A percentile compares a stretch with the other conserved stretches of the same genome.
These are phyloP conservation scores for Coprinopsis marcescibilis DNA, from an alignment of 768 basidiomycete genomes.

Conservation along the genomic window DNA sequence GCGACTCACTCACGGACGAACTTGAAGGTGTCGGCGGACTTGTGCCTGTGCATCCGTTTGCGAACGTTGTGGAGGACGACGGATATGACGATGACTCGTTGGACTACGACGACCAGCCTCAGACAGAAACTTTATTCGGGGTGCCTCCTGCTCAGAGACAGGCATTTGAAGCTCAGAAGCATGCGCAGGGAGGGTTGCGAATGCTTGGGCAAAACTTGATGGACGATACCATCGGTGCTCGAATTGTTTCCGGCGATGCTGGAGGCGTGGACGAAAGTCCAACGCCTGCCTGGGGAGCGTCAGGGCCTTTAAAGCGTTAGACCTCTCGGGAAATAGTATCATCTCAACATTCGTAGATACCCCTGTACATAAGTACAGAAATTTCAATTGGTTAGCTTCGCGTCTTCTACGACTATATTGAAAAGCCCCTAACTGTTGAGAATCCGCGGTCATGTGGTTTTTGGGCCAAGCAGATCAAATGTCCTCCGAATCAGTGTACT, in stretches of 20 bases:
- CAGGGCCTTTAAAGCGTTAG: background rate
- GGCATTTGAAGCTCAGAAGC: conserved; percentile 16
- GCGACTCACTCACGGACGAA: conserved; percentile 50
- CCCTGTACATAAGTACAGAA: no score
- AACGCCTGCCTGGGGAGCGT: conserved; percentile 38
- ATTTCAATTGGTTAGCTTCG: no score
- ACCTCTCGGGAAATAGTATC: no score
- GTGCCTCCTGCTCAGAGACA: conserved; percentile 49
- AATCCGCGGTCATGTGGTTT: conserved; percentile 3
- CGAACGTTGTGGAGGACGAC: conserved; percentile 45
- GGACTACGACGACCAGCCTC: conserved; percentile 34
- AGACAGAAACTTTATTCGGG: conserved; percentile 72
- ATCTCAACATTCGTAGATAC: no score
- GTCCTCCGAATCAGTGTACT: background rate
- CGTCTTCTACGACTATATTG: no score
- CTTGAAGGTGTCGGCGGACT: conserved; percentile 35
- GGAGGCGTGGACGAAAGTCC: conserved; percentile 61
- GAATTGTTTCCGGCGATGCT: conserved; percentile 35
- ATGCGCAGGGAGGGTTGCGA: conserved; percentile 31
- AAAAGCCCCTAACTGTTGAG: background rate
- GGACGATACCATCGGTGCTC: conserved; percentile 55
- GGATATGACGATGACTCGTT: conserved; percentile 50
- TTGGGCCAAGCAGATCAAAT: background rate
- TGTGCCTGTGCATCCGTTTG: conserved; percentile 59
- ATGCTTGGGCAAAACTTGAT: conserved; percentile 61